Percentiles rank a stretch among this genome's conserved stretches.
Conservation (phyloP, 495 filamentous ascomycete species). For the Podospora conica region DNA sequence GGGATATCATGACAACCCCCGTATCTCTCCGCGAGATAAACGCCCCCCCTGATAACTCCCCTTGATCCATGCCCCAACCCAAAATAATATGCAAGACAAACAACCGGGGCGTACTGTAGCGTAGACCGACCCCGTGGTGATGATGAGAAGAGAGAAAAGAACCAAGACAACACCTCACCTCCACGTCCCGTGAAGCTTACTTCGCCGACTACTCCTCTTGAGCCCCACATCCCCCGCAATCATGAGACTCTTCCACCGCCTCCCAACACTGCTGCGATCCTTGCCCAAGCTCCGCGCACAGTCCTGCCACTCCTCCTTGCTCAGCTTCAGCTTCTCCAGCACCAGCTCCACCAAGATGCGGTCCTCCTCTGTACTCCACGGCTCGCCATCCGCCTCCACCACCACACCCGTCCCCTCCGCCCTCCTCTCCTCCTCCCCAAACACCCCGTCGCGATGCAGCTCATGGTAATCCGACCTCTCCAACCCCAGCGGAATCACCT, state of each 20-base stretch:
- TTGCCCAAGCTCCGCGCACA: constrained; percentile 64
- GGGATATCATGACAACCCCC: neutral
- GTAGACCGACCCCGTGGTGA: neutral
- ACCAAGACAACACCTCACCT: constrained; percentile 30
- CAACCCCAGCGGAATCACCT: constrained; percentile 61
- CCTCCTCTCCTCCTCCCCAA: constrained; percentile 25
- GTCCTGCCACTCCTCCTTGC: constrained; percentile 71
- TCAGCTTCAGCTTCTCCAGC: constrained; percentile 66
- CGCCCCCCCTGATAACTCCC: neutral
- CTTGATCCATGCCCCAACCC: neutral
- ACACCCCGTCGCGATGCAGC: constrained; percentile 37
- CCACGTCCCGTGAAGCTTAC: constrained; percentile 47
- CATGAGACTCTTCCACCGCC: constrained; percentile 62
- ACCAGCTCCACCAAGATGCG: constrained; percentile 65
- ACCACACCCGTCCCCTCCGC: constrained; percentile 36
- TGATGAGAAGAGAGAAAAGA: constrained; percentile 3
- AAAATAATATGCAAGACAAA: neutral
- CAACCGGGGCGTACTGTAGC: neutral
- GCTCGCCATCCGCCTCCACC: constrained; percentile 38
- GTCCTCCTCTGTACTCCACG: constrained; percentile 65
- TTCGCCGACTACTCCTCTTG: constrained; percentile 41
- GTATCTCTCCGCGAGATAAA: neutral
- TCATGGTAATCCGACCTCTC: constrained; percentile 58
- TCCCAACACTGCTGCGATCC: constrained; percentile 59
- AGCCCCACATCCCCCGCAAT: constrained; percentile 56